Evolutionary conservation across 2,329 filamentous ascomycete species (phyloP), one percentile per base, ranked within the genome.

Genomic region (Akanthomyces uredinophilus): DNA sequence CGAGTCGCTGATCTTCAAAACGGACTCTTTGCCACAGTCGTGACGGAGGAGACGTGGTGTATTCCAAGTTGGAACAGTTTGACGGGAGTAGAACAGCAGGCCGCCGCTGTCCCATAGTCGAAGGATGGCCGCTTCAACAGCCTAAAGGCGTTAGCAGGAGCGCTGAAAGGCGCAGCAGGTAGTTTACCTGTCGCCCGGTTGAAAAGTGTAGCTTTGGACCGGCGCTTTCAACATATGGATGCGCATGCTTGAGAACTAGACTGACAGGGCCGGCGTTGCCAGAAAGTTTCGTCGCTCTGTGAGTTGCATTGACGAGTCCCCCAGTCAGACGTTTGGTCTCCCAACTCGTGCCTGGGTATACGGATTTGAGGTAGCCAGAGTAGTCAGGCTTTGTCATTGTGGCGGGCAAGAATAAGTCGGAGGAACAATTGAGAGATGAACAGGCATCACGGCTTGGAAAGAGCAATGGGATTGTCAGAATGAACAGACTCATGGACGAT

Each of bases 201-300:
- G 65, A 64, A 50, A 66, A 66, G 1, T 37, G 49, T 43, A 62
- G 60, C 35, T 62, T 63, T 1, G 65, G 63, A 3, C 66, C 64
- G 16, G 53, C 61, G 43, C 46, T 56, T 44, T 64, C 59, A 16
- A 66, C 60, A 29, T 66, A 65, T 29, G 66, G 65, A 20, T 52
- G 63, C 20, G 63, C 64, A 29, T 67, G 65, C 60, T 66, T 67
- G 49, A 66, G 14, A 16, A 67, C 66, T n/a, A 67, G 55, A 41
- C 64, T 66, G 13, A 41, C 7, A 5, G 63, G 64, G 5, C 22
- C 47, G 11, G 46, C 56, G n/a, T 49, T 27, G 5, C 62, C 64
- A n/a, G 29, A 58, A 2, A 59, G 51, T 29, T 59, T 61, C 3
- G 62, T 62, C 5, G 64, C 65, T 14, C 63, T 63, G 41, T 61